A percentile compares a stretch with the other conserved stretches of the same genome.
Evolutionary conservation across 2,329 filamentous ascomycete genomes (phyloP).

Genomic region (Dactylellina cionopaga): DNA sequence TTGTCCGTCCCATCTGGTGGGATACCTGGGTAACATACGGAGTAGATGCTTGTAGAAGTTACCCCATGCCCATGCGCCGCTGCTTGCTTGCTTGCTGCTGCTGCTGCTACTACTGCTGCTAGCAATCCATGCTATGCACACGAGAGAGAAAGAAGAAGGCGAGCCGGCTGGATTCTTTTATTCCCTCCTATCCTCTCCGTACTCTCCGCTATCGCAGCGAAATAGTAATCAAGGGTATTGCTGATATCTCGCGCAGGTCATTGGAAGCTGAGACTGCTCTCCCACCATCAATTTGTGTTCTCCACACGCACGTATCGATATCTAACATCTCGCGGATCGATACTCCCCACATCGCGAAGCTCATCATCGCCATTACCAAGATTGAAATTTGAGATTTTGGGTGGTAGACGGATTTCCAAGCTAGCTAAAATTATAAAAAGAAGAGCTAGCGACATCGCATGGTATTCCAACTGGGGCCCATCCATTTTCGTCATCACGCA

Average conservation of each 20-base stretch:
- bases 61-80: constrained; percentile 29
- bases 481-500: constrained; percentile 53
- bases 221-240: too few species aligned
- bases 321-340: too few species aligned
- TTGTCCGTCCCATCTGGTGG: constrained; percentile 30
- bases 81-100: too few species aligned
- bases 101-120: constrained; percentile 29
- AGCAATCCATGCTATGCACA: constrained; percentile 35
- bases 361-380: too few species aligned
- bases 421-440: constrained; percentile 5
- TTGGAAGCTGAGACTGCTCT: too few species aligned
- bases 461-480: neutral
- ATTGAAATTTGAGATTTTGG: too few species aligned
- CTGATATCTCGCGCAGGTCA: too few species aligned
- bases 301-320: too few species aligned
- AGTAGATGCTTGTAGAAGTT: constrained; percentile 24
- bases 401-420: too few species aligned
- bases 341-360: too few species aligned
- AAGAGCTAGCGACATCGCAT: constrained; percentile 17
- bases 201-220: constrained; percentile 30
- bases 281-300: too few species aligned
- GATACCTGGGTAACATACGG: constrained; percentile 22
- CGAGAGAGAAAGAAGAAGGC: constrained; percentile 23
- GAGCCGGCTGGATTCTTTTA: constrained; percentile 4
- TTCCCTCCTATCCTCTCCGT: constrained; percentile 3